phyloP scores from a whole-genome alignment of 2,329 filamentous ascomycete genomes.

The Botrytis byssoidea region DNA sequence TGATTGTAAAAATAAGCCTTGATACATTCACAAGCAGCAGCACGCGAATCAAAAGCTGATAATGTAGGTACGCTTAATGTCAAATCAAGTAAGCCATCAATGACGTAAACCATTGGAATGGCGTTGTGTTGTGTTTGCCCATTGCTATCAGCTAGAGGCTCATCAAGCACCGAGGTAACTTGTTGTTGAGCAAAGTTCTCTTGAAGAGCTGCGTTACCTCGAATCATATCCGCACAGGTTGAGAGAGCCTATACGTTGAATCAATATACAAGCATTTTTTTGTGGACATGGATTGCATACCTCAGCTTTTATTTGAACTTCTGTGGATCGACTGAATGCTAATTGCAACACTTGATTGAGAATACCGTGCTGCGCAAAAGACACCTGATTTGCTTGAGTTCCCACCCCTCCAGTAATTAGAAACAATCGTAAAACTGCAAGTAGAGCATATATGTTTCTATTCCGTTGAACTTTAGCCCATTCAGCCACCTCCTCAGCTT shows the following conservation, averaged over 20 bases:
- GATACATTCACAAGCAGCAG: constrained; percentile 84
- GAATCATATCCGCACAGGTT: constrained; percentile 85
- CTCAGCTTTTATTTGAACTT: constrained; percentile 78
- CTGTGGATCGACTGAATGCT: constrained; percentile 72
- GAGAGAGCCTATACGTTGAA: constrained; percentile 61
- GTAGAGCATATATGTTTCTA: constrained; percentile 86
- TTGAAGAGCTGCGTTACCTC: constrained; percentile 75
- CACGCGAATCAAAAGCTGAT: constrained; percentile 73
- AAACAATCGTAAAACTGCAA: constrained; percentile 85
- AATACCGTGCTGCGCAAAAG: constrained; percentile 81
- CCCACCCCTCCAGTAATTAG: constrained; percentile 76
- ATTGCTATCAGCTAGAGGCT: constrained; percentile 39
- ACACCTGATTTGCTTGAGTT: constrained; percentile 77
- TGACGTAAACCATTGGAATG: constrained; percentile 74
- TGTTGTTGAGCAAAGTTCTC: constrained; percentile 86
- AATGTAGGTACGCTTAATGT: constrained; percentile 66
- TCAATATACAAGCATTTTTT: constrained; percentile 23
- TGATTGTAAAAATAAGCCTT: constrained; percentile 90
- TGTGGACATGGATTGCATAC: constrained; percentile 43
- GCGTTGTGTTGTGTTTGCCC: constrained; percentile 49
- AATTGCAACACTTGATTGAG: constrained; percentile 77
- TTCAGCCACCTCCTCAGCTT: constrained; percentile 59
- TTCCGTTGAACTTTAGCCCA: constrained; percentile 79
- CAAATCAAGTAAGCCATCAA: constrained; percentile 86
- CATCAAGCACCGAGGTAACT: constrained; percentile 61